Evolutionary conservation across 371 early-diverging fungal species (phyloP), one percentile per base, ranked within the genome.

Genomic region (Rhizopus delemar): DNA sequence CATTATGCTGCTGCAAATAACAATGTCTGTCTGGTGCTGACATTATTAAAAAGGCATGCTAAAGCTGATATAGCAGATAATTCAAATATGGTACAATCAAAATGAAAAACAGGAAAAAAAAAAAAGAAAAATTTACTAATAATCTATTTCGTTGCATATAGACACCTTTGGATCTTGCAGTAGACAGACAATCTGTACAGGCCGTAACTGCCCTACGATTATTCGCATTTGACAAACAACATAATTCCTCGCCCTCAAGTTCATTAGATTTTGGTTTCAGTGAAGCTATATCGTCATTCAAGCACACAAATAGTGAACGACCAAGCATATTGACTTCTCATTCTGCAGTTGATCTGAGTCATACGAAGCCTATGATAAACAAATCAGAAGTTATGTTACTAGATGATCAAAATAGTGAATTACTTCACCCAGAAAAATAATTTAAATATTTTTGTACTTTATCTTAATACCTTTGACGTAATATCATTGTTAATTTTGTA

Each of bases 1-100:
- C 95, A 94, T 65, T 83, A 83, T 65, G 95, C 94, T 0, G 86
- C 86, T 46, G 81, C 84, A 11, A 77, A 75, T 41, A 88, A 87
- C 48, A 86, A 89, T 62, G 78, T 82, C 4, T 73, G 83, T 16
- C 71, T 89, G 0, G 86, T 91, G 5, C 67, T 85, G 46, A 76
- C 80, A 0, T 60, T 94, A 59, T 70, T 93, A 9, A 85, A 83
- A 62, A 78, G 83, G 46, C 83, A 85, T 52, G 90, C 90, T 41
- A 84, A 88, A 41, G 79, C 81, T 45, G 89, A 91, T 55, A 66
- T 84, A 9, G 66, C 77, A 41, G 84, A 90, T 51, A 75, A 71
- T 28, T 69, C 73, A 53, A 82, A 86, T 13, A 78, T 77, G 77
- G 82, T 80, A 70, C 46, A 13, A 8, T 9, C 4, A 41, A 11